These are phyloP conservation scores for Phialophora macrospora DNA, from an alignment of 2,329 filamentous ascomycete genomes.

Conservation along the genomic window DNA sequence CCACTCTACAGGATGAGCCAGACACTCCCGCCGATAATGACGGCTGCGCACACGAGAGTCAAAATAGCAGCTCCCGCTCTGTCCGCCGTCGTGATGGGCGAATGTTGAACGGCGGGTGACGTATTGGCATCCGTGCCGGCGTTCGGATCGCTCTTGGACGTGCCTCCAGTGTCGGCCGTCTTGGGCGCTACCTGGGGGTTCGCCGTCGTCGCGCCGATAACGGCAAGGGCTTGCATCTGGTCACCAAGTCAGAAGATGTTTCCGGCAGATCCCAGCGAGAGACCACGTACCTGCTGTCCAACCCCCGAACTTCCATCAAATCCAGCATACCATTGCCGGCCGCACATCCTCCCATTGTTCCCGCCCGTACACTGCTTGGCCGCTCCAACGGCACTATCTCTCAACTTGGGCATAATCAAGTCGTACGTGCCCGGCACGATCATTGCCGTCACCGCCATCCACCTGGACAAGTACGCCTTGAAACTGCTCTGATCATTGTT, in stretches of 20 bases:
- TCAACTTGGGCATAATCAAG: conserved; percentile 63
- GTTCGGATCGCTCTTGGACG: conserved; percentile 46
- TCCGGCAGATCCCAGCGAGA: neutral
- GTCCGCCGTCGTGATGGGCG: conserved; percentile 44
- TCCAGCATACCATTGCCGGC: conserved; percentile 64
- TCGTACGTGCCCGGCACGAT: conserved; percentile 65
- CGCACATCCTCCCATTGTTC: conserved; percentile 63
- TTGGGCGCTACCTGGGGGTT: conserved; percentile 53
- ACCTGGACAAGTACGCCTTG: conserved; percentile 72
- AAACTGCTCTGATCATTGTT: conserved; percentile 74
- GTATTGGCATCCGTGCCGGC: conserved; percentile 41
- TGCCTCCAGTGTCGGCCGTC: conserved; percentile 64
- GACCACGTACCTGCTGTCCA: conserved; percentile 60
- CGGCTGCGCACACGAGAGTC: conserved; percentile 43
- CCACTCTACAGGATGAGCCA: conserved; percentile 43
- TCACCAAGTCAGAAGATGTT: conserved; percentile 5
- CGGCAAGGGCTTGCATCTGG: conserved; percentile 66
- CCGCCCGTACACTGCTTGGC: conserved; percentile 67
- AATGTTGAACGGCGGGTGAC: conserved; percentile 21
- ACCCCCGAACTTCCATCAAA: conserved; percentile 67
- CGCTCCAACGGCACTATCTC: conserved; percentile 63
- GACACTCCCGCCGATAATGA: conserved; percentile 42
- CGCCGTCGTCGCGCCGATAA: conserved; percentile 66
- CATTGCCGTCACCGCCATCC: conserved; percentile 65
- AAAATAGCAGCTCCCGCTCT: conserved; percentile 48